Conservation (phyloP, 345 rosid genomes). For the Garcia nutans region DNA sequence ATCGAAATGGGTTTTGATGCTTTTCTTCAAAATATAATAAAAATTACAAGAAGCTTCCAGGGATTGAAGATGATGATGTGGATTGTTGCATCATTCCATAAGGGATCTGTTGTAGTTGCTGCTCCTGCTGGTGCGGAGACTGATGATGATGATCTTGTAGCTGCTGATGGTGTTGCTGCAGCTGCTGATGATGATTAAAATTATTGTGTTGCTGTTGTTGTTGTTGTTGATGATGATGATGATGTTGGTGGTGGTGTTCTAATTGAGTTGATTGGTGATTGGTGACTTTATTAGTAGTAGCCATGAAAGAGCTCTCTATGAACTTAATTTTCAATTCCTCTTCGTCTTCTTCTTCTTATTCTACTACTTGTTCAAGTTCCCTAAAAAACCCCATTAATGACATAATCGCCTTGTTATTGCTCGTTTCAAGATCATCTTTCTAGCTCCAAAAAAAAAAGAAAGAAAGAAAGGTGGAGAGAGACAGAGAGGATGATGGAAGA, state of each 20-base stretch:
- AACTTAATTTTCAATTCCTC: conserved; percentile 1
- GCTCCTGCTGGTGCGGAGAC: conserved; percentile 15
- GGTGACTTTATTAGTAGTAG: conserved; percentile 34
- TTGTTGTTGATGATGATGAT: conserved; percentile 17
- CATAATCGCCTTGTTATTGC: conserved; percentile 31
- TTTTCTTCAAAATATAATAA: neutral
- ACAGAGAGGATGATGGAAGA: conserved; percentile 14
- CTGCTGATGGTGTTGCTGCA: conserved; percentile 20
- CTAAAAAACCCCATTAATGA: conserved; percentile 41
- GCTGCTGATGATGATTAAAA: conserved; percentile 20
- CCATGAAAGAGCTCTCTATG: conserved; percentile 42
- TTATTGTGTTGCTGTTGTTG: conserved; percentile 20
- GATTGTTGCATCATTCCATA: conserved; percentile 56
- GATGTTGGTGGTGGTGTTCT: conserved; percentile 36
- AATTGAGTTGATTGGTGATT: conserved; percentile 27
- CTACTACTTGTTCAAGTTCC: conserved; percentile 17
- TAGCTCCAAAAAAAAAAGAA: conserved; percentile 1
- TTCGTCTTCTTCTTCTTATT: neutral
- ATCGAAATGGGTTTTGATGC: neutral
- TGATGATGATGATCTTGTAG: conserved; percentile 23
- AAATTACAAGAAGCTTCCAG: conserved; percentile 66
- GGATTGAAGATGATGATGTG: conserved; percentile 45
- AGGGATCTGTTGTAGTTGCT: conserved; percentile 39
- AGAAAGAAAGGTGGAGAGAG: too few relatives aligned
- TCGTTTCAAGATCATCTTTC: conserved; percentile 28